Conservation (phyloP, 2,329 filamentous ascomycete genomes). For the Paraconiothyrium sp. region DNA sequence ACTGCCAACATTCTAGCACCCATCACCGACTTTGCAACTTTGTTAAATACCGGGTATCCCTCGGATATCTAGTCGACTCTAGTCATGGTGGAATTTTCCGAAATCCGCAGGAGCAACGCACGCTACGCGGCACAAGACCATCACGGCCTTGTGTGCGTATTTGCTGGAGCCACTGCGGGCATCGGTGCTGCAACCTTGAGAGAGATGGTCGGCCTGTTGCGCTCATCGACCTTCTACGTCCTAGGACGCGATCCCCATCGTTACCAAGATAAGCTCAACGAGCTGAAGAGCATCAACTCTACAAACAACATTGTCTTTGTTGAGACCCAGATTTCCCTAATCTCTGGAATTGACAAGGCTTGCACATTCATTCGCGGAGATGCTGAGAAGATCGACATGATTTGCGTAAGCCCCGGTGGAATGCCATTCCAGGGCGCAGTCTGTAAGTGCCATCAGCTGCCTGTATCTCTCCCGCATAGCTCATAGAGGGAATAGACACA, state of each 20-base stretch:
- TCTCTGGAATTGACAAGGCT: constrained; percentile 21
- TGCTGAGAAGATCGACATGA: constrained; percentile 21
- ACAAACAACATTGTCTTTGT: constrained; percentile 35
- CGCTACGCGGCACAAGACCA: constrained; percentile 18
- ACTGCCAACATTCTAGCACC: background rate
- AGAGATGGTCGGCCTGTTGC: constrained; percentile 28
- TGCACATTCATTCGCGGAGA: constrained; percentile 9
- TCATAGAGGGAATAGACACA: constrained; percentile 33
- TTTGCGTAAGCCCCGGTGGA: constrained; percentile 18
- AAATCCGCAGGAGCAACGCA: constrained; percentile 18
- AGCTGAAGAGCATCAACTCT: constrained; percentile 15
- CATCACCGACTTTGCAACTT: background rate
- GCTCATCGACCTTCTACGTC: constrained; percentile 21
- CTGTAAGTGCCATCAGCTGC: constrained; percentile 14
- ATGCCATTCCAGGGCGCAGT: constrained; percentile 22
- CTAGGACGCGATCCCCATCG: constrained; percentile 19
- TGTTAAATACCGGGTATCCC: background rate
- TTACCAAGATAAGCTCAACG: constrained; percentile 14
- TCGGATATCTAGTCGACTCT: background rate
- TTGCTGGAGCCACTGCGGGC: constrained; percentile 22
- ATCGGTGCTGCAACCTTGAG: constrained; percentile 40
- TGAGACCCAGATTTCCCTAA: constrained; percentile 31
- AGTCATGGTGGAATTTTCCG: background rate
- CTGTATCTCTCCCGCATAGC: background rate
- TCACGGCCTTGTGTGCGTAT: constrained; percentile 22